A percentile compares a stretch with the other conserved stretches of the same genome.
These are phyloP conservation scores for Sphenostylis stenocarpa DNA, from an alignment of 306 rosid species.

Conservation along the genomic window DNA sequence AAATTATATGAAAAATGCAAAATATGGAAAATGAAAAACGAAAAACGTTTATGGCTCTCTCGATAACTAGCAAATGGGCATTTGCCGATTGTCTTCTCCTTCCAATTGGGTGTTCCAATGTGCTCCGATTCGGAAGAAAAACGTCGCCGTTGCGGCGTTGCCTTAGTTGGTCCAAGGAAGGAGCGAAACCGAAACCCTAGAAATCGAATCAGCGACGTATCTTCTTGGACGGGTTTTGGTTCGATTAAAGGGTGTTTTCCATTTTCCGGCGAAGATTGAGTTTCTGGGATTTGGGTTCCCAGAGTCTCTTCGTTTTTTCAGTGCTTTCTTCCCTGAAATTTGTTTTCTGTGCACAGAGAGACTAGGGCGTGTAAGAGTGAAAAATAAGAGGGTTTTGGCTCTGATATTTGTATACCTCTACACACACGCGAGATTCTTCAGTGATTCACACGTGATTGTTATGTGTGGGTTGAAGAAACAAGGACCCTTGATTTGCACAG, in stretches of 20 bases:
- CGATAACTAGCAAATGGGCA: conserved; percentile 34
- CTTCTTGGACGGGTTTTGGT: not conserved
- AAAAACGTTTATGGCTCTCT: not conserved
- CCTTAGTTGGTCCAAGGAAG: conserved; percentile 28
- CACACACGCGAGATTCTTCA: conserved; percentile 20
- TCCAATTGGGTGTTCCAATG: conserved; percentile 38
- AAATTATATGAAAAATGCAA: not conserved
- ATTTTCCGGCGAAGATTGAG: conserved; percentile 29
- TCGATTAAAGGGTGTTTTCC: not conserved
- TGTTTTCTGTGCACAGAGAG: conserved; percentile 14
- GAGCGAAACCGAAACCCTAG: conserved; percentile 63
- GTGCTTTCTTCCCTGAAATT: conserved; percentile 24
- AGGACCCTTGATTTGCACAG: not conserved
- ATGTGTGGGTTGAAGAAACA: not conserved
- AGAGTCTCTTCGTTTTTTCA: not conserved
- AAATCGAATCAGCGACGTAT: conserved; percentile 34
- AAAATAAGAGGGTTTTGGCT: conserved; percentile 21
- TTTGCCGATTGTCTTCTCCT: conserved; percentile 32
- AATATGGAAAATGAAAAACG: not conserved
- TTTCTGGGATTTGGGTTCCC: conserved; percentile 20
- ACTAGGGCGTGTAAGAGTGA: conserved; percentile 56
- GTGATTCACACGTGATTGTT: not conserved
- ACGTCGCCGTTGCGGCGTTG: conserved; percentile 38
- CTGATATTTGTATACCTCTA: not conserved
- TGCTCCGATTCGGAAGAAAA: conserved; percentile 30